Conservation (phyloP, 768 basidiomycete species). For the Russula virescens region DNA sequence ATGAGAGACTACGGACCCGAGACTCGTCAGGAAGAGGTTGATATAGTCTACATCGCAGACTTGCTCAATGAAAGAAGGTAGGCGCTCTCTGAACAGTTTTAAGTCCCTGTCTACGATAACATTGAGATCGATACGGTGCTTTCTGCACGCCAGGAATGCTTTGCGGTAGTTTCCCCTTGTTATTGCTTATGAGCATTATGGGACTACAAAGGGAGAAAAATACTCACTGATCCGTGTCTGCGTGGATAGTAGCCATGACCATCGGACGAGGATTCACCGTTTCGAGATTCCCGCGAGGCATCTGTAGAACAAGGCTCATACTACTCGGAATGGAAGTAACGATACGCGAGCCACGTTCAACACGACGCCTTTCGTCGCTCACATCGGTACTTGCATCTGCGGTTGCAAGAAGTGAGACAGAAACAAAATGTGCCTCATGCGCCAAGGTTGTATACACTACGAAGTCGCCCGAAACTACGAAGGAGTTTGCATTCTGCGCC, state of each 20-base stretch:
- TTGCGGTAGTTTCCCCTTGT: constrained; percentile 70
- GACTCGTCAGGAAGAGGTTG: constrained; percentile 81
- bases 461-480: constrained; percentile 65
- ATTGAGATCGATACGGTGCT: constrained; percentile 89
- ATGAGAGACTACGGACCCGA: constrained; percentile 52
- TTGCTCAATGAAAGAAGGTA: constrained; percentile 73
- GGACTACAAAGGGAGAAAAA: not conserved
- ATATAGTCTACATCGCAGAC: constrained; percentile 87
- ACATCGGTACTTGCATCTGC: constrained; percentile 6
- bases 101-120: constrained; percentile 79
- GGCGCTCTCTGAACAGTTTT: constrained; percentile 53
- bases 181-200: not conserved
- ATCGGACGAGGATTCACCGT: constrained; percentile 90
- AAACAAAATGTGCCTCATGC: constrained; percentile 75
- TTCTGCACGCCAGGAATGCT: constrained; percentile 86
- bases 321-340: constrained; percentile 81
- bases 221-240: constrained; percentile 68
- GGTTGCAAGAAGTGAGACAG: constrained; percentile 37
- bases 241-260: constrained; percentile 77
- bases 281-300: constrained; percentile 96
- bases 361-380: constrained; percentile 64
- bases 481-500: constrained; percentile 61
- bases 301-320: constrained; percentile 91
- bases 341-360: constrained; percentile 87
- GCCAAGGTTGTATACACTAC: constrained; percentile 79